Base-by-base conservation (phyloP, 2,329 filamentous ascomycete species). In the Aspergillus melleus region DNA sequence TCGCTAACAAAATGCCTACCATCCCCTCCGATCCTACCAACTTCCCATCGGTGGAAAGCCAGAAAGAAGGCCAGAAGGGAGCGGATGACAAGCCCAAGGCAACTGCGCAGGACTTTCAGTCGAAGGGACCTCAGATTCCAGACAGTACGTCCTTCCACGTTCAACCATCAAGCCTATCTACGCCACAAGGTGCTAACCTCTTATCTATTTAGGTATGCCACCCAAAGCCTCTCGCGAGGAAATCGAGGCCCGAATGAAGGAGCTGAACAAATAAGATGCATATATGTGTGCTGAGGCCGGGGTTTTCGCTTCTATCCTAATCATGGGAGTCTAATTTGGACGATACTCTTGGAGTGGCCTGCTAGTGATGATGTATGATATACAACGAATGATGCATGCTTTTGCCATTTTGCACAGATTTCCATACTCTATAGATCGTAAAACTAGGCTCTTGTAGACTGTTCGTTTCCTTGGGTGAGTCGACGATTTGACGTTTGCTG, bases 241-340 rank as follows among this genome's bases (percentile, higher is more conserved):
- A 69, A 84, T 88, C 56, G 79, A 83, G 69, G 86, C 83, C 12
- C 87, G 85, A 73, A 87, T 86, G 61, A 79, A 86, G 72, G 85
- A 85, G 69, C 68, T 91, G 74, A 91, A 91, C 80, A 86, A 89
- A 68, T 78, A 72, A 54, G 16, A 8, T n/a, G 24, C n/a, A n/a
- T 14, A n/a, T 20, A 5, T 51, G 24, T 26, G 11, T n/a, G 32
- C 36, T n/a, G 14, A 5, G 16, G 4, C 36, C 16, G 9, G 36
- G 16, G 6, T 1, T 8, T 42, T 42, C 10, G 4, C 36, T n/a
- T 42, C 36, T 1, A n/a, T 8, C 36, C 8, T 8, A 47, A 22
- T 2, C 11, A 6, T 22, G 20, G 12, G 26, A 1, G 12, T 20
- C 19, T 24, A 9, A 3, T 9, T 16, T 19, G 12, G 44, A 19